phyloP scores from a whole-genome alignment of 495 filamentous ascomycete species.

The Penicillium maclennaniae region DNA sequence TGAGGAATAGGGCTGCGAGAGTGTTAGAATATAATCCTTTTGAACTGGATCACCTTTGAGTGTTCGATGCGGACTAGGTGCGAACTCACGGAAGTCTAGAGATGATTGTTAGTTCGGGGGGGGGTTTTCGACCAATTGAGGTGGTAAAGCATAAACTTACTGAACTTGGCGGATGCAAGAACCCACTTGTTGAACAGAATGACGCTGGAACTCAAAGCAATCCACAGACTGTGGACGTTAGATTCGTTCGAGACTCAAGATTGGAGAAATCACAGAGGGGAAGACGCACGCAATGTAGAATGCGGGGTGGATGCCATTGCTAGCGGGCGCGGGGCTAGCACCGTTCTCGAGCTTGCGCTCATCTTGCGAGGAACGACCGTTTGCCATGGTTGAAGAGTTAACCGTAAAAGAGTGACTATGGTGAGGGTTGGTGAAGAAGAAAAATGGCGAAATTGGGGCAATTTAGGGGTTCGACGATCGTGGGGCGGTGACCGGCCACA shows the following conservation, averaged over 20 bases:
- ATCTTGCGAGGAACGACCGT: constrained; percentile 30
- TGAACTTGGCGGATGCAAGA: constrained; percentile 68
- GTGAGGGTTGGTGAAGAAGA: constrained; percentile 17
- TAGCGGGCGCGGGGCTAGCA: constrained; percentile 15
- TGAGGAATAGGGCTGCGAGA: constrained; percentile 60
- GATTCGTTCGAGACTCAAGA: background rate
- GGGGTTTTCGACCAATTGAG: background rate
- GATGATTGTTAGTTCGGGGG: constrained; percentile 20
- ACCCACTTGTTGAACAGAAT: constrained; percentile 99
- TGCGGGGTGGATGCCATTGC: constrained; percentile 61
- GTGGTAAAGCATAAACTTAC: constrained; percentile 48
- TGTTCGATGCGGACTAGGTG: background rate
- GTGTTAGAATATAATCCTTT: constrained; percentile 1
- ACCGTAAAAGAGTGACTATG: constrained; percentile 33
- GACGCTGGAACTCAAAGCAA: constrained; percentile 78
- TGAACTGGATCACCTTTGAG: background rate
- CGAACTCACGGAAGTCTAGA: constrained; percentile 37
- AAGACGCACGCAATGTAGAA: constrained; percentile 76
- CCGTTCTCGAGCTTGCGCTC: constrained; percentile 35
- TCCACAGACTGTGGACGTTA: constrained; percentile 64
- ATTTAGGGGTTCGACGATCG: constrained; percentile 10
- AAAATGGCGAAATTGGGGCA: constrained; percentile 8
- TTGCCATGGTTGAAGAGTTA: constrained; percentile 25
- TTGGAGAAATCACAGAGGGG: background rate
- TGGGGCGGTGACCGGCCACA: constrained; percentile 14